phyloP scores from a whole-genome alignment of 2,329 filamentous ascomycete species.

The Cytospora piceae region DNA sequence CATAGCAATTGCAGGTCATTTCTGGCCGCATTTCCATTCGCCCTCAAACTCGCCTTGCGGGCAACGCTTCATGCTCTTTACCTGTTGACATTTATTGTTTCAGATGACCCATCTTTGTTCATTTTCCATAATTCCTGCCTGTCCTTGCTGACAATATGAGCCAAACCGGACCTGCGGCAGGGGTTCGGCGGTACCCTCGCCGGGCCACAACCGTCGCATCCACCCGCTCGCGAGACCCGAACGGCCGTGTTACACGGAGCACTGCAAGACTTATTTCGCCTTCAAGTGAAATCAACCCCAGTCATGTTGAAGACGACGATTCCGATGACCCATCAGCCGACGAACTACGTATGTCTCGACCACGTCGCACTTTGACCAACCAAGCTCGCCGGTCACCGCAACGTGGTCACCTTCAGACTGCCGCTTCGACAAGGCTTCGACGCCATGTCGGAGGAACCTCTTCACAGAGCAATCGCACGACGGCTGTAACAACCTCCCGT shows the following conservation, averaged over 20 bases:
- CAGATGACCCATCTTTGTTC: not conserved
- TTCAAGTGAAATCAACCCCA: constrained; percentile 16
- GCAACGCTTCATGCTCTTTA: not conserved
- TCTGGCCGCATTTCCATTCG: not conserved
- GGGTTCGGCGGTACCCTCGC: constrained; percentile 29
- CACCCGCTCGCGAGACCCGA: constrained; percentile 24
- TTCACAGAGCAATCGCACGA: constrained; percentile 1
- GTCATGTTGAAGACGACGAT: constrained; percentile 9
- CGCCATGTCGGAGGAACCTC: constrained; percentile 1
- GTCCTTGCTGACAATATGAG: constrained; percentile 26
- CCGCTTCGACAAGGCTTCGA: constrained; percentile 24
- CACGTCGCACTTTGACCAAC: constrained; percentile 1
- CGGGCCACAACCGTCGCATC: constrained; percentile 21
- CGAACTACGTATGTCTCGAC: constrained; percentile 10
- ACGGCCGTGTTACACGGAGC: constrained; percentile 29
- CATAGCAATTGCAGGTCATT: not conserved
- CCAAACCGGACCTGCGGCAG: constrained; percentile 24
- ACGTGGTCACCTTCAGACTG: constrained; percentile 16
- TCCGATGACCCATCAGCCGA: constrained; percentile 12
- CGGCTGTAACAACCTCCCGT: constrained; percentile 11
- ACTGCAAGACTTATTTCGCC: constrained; percentile 23
- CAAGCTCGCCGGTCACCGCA: constrained; percentile 21
- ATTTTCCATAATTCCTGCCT: not conserved
- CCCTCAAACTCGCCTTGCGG: not conserved
- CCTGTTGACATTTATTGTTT: not conserved